Evolutionary conservation across 2,329 filamentous ascomycete species (phyloP), one percentile per base, ranked within the genome.

Genomic region (Hawksworthiomyces lignivorus): DNA sequence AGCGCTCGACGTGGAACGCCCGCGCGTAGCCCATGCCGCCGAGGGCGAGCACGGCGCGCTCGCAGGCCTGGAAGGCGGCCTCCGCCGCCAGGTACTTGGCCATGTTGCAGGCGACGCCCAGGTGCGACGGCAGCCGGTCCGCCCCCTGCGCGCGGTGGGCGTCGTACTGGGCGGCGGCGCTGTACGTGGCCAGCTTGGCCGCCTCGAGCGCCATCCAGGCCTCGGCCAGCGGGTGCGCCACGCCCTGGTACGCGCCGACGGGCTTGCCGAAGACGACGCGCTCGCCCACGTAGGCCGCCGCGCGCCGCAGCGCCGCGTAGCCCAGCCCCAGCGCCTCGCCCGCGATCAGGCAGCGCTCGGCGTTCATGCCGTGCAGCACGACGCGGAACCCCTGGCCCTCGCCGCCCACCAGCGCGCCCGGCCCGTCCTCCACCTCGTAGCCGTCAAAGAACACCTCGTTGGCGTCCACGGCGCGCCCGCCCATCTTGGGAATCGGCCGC

Each of bases 381-480:
- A 87, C 82, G 53, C 80, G 82, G 69, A 94, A 94, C 0, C 87
- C 87, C 44, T 84, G 71, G 5, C 80, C 79, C 57, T 92, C 83
- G 24, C 74, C 56, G 1, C 87, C 87, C 31, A 94, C 76, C 0
- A 90, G 64, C 0, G 77, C 68, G 30, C 77, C 68, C 0, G 81
- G 75, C 0, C 81, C 76, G 27, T 39, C 39, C 4, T 32, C 32
- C 12, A 92, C 75, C 4, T 62, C 58, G 58, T 89, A 94, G 50
- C 81, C 75, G 58, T 92, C 84, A 56, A 94, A 92, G 60, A 94
- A 94, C 2, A 94, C 82, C 56, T 92, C 84, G 51, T 94, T 94
- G 1, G 86, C 84, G 53, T 92, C 86, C 1, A 94, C 78, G 0
- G 85, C 84, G 11, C 84, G 69, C 0, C 85, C 84, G 8, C 87